Base-by-base conservation (phyloP, 306 rosid genomes). In the Prunus mongolica region DNA sequence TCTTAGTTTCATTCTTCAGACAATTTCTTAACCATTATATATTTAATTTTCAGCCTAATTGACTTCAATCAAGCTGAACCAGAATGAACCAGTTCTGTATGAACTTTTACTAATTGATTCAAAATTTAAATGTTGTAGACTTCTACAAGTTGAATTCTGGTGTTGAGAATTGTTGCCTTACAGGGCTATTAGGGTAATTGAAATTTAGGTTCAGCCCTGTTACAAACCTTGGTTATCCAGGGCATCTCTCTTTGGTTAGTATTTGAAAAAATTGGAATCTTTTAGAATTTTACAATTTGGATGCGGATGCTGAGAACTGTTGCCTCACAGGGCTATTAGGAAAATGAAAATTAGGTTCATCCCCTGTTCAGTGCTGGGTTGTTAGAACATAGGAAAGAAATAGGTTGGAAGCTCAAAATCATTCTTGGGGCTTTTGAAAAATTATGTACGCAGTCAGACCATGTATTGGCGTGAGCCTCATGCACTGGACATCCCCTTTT, bases 1-100 rank as follows among this genome's bases (percentile, higher is more conserved):
- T 46, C 71, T 49, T 7, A 27, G 72, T 63, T 81, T 50, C 80
- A 5, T 75, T 19, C 57, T 75, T 71, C 55, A 38, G 52, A 69
- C 70, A 7, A 52, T 78, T 49, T 60, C 6, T 80, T 52, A 24
- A 57, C 16, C 8, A 27, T 34, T 4, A 32, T 45, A 14, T 66
- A 7, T 44, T 19, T 38, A 12, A 16, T 32, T 49, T 75, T 13
- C 52, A 32, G 38, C 24, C 64, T 50, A 51, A 52, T 66, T 65
- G 65, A 20, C 12, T 65, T 22, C 13, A 56, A 24, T 65, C 16
- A 67, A 66, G 15, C 12, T 1, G 65, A 55, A 15, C 52, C 34
- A 4, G 41, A 56, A 66, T 69, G 28, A 61, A 62, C 32, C 22
- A 61, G 27, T 77, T 30, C 3, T 32, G 22, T 50, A 13, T 55